Evolutionary conservation across 768 basidiomycete genomes (phyloP), one percentile per base, ranked within the genome.

Genomic region (Tremella fuciformis): DNA sequence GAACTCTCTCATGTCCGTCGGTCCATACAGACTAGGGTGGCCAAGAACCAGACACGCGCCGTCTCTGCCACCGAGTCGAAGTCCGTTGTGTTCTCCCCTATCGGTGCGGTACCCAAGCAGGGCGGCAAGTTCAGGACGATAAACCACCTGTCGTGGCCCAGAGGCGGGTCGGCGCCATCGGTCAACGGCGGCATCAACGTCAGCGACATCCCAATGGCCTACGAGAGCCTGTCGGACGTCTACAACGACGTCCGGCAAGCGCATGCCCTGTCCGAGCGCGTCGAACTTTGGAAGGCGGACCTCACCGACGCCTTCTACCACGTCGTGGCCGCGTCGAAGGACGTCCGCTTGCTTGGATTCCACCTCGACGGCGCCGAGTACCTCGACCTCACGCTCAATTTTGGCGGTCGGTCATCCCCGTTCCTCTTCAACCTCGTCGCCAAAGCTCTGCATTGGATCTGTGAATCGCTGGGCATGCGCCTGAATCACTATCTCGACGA

Each of bases 361-460:
- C 48, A 63, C 19, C 79, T 79, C 78, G 40, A 63, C 0, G 51
- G 49, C 9, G 18, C 49, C 25, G 68, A 75, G 50, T 80, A 76
- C 53, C 72, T 73, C 39, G 60, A 65, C 22, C 41, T 77, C 2
- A 74, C 79, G 2, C 64, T 80, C 4, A 66, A 58, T 0, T 80
- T 80, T 60, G 78, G 78, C 0, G 55, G 74, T 1, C 58, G 67
- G 2, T 70, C 75, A 1, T 76, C 78, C 8, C 77, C 78, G 2
- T 79, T 79, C 62, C 79, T 80, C n/a, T 80, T 78, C 65, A 78
- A 80, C 54, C 70, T 80, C 1, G 79, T 79, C 55, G 70, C 79
- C 0, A 76, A 80, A 57, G 79, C 72, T 11, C 69, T 80, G 11
- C 79, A 80, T 54, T 80, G 79, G 79, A 50, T 50, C 21, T 34